A percentile compares a stretch with the other conserved stretches of the same genome.
Evolutionary conservation across 1,284 basidiomycete genomes (phyloP).

Genomic region (Neolentinus lepideus): DNA sequence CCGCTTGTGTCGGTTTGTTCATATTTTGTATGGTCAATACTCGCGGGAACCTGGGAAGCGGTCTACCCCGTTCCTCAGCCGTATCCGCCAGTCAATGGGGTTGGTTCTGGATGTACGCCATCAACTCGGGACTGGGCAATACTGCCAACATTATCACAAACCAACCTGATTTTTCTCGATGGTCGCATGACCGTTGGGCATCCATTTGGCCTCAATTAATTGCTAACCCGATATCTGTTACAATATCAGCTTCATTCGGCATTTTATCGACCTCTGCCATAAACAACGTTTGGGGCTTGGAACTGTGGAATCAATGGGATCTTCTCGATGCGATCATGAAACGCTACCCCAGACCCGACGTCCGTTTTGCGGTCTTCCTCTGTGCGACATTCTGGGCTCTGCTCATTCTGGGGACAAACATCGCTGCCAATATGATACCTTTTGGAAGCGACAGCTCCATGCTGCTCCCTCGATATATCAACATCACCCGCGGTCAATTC

Average conservation of each 20-base stretch:
- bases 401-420: slow-evolving; percentile 1
- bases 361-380: slow-evolving; percentile 1
- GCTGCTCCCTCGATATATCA: slow-evolving; percentile 3
- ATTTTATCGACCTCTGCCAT: slow-evolving; percentile 2
- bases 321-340: slow-evolving; percentile 2
- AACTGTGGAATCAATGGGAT: slow-evolving; percentile 4
- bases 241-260: slow-evolving; percentile 2
- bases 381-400: slow-evolving; percentile 3
- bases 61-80: not conserved
- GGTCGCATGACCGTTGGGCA: slow-evolving; percentile 1
- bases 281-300: slow-evolving; percentile 1
- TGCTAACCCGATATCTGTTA: slow-evolving; percentile 3
- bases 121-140: slow-evolving; percentile 2
- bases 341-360: not conserved
- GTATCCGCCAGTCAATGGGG: not conserved
- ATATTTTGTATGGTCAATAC: slow-evolving; percentile 3
- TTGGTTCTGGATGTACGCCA: slow-evolving; percentile 3
- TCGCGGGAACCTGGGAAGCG: not conserved
- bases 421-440: slow-evolving; percentile 2
- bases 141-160: slow-evolving; percentile 3
- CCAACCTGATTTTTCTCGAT: slow-evolving; percentile 3
- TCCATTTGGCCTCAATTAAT: slow-evolving; percentile 3
- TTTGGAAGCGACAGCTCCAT: slow-evolving; percentile 3
- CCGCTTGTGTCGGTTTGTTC: slow-evolving; percentile 1
- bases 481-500: slow-evolving; percentile 3